phyloP scores from a whole-genome alignment of 495 filamentous ascomycete species.

The Hypoxylon crocopeplum region DNA sequence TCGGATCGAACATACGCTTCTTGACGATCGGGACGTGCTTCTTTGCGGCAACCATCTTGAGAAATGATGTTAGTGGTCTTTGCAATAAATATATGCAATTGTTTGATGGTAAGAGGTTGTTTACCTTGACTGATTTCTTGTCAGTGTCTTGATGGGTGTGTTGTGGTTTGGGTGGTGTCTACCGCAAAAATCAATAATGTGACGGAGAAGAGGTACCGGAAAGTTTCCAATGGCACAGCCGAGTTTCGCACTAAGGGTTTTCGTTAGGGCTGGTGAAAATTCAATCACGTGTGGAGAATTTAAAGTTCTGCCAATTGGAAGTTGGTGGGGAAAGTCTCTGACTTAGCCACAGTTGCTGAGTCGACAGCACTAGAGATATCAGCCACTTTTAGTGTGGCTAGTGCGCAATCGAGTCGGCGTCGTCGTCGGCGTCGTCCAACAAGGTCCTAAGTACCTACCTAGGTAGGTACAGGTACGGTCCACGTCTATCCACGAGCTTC shows the following conservation, averaged over 20 bases:
- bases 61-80: no score
- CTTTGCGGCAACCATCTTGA: constrained; percentile 96
- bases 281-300: constrained; percentile 13
- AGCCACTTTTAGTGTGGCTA: neutral
- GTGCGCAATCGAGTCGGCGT: neutral
- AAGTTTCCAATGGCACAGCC: constrained; percentile 34
- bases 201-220: constrained; percentile 19
- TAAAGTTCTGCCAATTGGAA: neutral
- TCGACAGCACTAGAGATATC: no score
- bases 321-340: no score
- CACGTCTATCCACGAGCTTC: no score
- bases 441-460: constrained; percentile 12
- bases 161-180: constrained; percentile 46
- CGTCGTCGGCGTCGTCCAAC: no score
- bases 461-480: neutral
- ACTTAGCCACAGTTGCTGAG: no score
- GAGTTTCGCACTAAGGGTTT: constrained; percentile 38
- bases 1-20: constrained; percentile 80
- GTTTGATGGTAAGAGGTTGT: constrained; percentile 12
- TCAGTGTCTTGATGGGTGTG: constrained; percentile 49
- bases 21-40: constrained; percentile 99
- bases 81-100: no score
- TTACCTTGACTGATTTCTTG: constrained; percentile 58
- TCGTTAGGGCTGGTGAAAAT: constrained; percentile 31
- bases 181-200: constrained; percentile 46